These are phyloP conservation scores for Lentithecium fluviatile DNA, from an alignment of 495 filamentous ascomycete species.

Conservation along the genomic window DNA sequence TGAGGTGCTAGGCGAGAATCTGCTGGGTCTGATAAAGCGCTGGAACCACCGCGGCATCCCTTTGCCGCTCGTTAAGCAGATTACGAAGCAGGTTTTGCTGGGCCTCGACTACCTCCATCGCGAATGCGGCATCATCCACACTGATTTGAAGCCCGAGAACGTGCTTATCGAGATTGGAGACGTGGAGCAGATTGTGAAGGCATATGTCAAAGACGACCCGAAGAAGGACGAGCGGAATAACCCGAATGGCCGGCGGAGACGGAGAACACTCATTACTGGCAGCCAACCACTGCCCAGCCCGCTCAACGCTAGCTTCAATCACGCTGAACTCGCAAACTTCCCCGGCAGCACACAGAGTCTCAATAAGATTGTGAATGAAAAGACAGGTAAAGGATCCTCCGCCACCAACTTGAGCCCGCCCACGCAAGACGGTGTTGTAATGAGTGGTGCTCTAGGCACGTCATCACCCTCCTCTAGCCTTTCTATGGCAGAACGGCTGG, in stretches of 20 bases:
- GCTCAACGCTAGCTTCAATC: slow-evolving; percentile 84
- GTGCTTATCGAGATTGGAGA: slow-evolving; percentile 99
- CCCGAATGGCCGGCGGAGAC: slow-evolving; percentile 85
- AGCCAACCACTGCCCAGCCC: slow-evolving; percentile 96
- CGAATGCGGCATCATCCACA: slow-evolving; percentile 99
- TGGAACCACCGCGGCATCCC: slow-evolving; percentile 98
- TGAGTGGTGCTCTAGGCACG: slow-evolving; percentile 49
- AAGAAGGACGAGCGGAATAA: slow-evolving; percentile 69
- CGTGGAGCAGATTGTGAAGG: slow-evolving; percentile 94
- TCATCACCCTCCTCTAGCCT: slow-evolving; percentile 36
- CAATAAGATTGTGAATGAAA: slow-evolving; percentile 76
- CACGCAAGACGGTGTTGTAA: slow-evolving; percentile 43
- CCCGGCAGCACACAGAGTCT: slow-evolving; percentile 70
- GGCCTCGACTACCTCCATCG: slow-evolving; percentile 95
- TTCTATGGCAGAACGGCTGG: slow-evolving; percentile 61
- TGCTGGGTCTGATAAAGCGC: slow-evolving; percentile 92
- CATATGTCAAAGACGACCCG: slow-evolving; percentile 82
- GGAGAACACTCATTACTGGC: slow-evolving; percentile 93
- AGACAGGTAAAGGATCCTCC: slow-evolving; percentile 55
- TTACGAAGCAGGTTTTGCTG: slow-evolving; percentile 95
- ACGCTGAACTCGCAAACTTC: slow-evolving; percentile 63
- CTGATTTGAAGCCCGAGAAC: slow-evolving; percentile 96
- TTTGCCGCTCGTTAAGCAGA: slow-evolving; percentile 94
- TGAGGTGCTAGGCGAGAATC: slow-evolving; percentile 93
- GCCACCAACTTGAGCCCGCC: slow-evolving; percentile 34